Evolutionary conservation across 2,329 filamentous ascomycete genomes (phyloP).

Genomic region (Aspergillus pseudoviridinutans): DNA sequence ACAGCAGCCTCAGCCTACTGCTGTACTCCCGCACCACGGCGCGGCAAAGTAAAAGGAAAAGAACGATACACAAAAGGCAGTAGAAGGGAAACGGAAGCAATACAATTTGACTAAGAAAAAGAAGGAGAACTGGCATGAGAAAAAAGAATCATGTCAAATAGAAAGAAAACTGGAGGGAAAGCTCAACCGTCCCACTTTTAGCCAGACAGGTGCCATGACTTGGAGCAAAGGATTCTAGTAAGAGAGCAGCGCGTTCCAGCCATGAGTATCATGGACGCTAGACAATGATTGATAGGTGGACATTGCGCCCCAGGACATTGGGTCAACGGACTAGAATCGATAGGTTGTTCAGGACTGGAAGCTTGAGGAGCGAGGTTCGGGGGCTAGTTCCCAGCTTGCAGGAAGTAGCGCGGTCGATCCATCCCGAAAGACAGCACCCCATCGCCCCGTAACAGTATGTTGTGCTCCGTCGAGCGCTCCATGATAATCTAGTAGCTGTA

Average conservation of each 20-base stretch:
- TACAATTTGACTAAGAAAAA: slow-evolving; percentile 1
- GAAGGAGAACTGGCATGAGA: slow-evolving; percentile 1
- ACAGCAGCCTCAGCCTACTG: slow-evolving; percentile 21
- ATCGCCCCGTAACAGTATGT: slow-evolving; percentile 9
- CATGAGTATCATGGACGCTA: slow-evolving; percentile 12
- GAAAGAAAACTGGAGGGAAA: not conserved
- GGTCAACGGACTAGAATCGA: slow-evolving; percentile 17
- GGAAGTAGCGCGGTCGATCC: slow-evolving; percentile 18
- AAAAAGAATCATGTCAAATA: not conserved
- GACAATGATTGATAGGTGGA: slow-evolving; percentile 16
- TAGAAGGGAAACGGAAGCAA: not conserved
- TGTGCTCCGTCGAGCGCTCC: slow-evolving; percentile 8
- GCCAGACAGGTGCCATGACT: not conserved
- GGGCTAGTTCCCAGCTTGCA: slow-evolving; percentile 14
- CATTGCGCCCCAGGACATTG: slow-evolving; percentile 18
- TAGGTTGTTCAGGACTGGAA: slow-evolving; percentile 12
- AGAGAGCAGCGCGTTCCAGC: slow-evolving; percentile 13
- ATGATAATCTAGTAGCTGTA: slow-evolving; percentile 5
- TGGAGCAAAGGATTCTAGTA: not conserved
- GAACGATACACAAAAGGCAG: slow-evolving; percentile 2
- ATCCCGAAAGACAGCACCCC: slow-evolving; percentile 11
- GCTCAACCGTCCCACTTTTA: not conserved
- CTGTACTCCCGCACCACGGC: slow-evolving; percentile 17
- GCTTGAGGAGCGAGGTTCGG: slow-evolving; percentile 13
- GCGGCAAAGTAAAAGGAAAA: slow-evolving; percentile 6